phyloP scores from a whole-genome alignment of 176 grass and related monocot species.

The Thalia dealbata region DNA sequence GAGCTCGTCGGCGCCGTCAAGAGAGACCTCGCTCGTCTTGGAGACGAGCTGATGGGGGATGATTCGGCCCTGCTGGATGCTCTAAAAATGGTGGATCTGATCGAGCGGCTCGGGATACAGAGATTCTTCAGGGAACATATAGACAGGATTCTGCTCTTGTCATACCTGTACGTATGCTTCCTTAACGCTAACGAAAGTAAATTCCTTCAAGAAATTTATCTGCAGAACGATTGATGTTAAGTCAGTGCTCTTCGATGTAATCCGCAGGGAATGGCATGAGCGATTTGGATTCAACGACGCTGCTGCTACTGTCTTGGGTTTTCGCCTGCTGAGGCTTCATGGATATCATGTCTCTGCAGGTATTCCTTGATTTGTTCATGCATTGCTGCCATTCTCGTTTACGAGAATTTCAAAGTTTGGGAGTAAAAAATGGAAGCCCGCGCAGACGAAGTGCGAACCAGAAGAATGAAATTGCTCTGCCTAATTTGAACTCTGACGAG shows the following conservation, averaged over 20 bases:
- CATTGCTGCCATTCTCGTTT: background rate
- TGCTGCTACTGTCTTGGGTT: background rate
- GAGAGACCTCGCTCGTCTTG: background rate
- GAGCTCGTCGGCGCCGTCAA: background rate
- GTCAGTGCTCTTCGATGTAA: background rate
- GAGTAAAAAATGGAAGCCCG: too few species aligned
- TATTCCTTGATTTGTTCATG: background rate
- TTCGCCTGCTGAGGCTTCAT: conserved; percentile 5
- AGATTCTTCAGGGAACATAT: background rate
- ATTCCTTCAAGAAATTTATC: background rate
- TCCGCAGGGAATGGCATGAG: conserved; percentile 6
- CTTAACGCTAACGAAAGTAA: background rate
- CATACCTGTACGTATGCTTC: background rate
- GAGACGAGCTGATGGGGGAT: background rate
- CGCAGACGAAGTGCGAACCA: too few species aligned
- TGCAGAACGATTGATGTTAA: background rate
- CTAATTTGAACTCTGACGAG: too few species aligned
- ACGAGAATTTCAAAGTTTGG: too few species aligned
- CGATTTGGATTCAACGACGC: background rate
- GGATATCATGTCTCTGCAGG: conserved; percentile 1
- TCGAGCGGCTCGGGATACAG: conserved; percentile 1
- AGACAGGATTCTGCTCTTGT: background rate
- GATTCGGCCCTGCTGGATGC: background rate
- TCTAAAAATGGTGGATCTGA: conserved; percentile 1
- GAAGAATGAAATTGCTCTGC: too few species aligned